A percentile compares a stretch with the other conserved stretches of the same genome.
Evolutionary conservation across 1,284 basidiomycete genomes (phyloP).

Genomic region (Melampsora larici-populina): DNA sequence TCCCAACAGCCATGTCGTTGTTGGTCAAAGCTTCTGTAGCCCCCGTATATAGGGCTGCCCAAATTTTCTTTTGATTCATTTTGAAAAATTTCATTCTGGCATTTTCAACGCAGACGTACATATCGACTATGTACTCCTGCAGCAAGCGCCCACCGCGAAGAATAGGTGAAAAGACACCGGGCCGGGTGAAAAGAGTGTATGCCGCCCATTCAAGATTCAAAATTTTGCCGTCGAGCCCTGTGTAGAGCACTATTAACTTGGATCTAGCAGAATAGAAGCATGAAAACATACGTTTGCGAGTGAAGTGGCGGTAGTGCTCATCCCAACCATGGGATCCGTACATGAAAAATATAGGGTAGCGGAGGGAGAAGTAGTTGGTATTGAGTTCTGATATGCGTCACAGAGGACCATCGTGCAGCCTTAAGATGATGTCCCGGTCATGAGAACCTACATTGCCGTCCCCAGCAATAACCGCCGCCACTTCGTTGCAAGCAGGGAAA

Average conservation of each 20-base stretch:
- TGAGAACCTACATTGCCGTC: background rate
- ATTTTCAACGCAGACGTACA: slow-evolving; percentile 19
- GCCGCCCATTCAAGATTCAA: background rate
- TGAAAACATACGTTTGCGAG: background rate
- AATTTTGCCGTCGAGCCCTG: background rate
- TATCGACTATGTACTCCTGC: slow-evolving; percentile 9
- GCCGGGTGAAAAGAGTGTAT: background rate
- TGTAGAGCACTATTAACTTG: background rate
- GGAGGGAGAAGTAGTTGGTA: too few relatives aligned
- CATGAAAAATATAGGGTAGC: slow-evolving; percentile 18
- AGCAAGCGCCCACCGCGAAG: background rate
- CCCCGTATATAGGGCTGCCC: background rate
- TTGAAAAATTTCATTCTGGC: background rate
- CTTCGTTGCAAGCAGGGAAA: background rate
- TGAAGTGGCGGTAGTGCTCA: background rate
- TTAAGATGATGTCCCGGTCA: background rate
- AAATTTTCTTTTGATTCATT: background rate
- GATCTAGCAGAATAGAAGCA: background rate
- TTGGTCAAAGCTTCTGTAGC: background rate
- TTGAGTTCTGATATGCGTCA: background rate
- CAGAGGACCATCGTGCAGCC: background rate
- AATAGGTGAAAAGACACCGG: background rate
- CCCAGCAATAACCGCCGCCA: background rate
- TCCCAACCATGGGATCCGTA: background rate
- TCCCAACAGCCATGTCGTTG: slow-evolving; percentile 42